Conservation (phyloP, 179 eudicot species). For the Actinidia arguta region DNA sequence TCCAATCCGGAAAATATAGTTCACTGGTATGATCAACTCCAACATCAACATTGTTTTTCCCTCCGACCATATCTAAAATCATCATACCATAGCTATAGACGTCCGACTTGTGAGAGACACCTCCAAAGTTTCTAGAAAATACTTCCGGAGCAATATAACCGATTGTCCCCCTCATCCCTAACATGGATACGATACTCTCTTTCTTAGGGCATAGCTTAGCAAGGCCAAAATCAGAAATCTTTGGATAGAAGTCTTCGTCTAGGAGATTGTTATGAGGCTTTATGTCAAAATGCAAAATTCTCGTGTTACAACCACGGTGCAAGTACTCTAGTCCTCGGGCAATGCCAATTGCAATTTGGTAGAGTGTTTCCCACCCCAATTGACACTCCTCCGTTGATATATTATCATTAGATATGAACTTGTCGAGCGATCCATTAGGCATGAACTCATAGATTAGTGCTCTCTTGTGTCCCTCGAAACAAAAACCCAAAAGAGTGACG, state of each 20-base stretch:
- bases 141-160: slow-evolving; percentile 26
- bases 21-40: slow-evolving; percentile 10
- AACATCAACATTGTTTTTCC: background rate
- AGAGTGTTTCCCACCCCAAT: background rate
- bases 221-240: slow-evolving; percentile 22
- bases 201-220: slow-evolving; percentile 17
- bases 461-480: background rate
- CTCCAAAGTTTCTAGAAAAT: slow-evolving; percentile 11
- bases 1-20: background rate
- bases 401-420: background rate
- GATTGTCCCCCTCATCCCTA: slow-evolving; percentile 17
- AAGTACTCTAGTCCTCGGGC: slow-evolving; percentile 25
- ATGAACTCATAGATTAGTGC: background rate
- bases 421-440: background rate
- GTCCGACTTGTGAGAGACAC: slow-evolving; percentile 20
- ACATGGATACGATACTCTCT: background rate
- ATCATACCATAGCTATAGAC: slow-evolving; percentile 29
- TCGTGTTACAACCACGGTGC: slow-evolving; percentile 19
- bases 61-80: slow-evolving; percentile 26
- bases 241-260: slow-evolving; percentile 12
- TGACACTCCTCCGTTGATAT: background rate
- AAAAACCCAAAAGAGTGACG: background rate
- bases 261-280: slow-evolving; percentile 24
- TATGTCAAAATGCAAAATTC: slow-evolving; percentile 25
- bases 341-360: slow-evolving; percentile 18